phyloP scores from a whole-genome alignment of 2,329 filamentous ascomycete genomes.

The Aspergillus pseudoglaucus region DNA sequence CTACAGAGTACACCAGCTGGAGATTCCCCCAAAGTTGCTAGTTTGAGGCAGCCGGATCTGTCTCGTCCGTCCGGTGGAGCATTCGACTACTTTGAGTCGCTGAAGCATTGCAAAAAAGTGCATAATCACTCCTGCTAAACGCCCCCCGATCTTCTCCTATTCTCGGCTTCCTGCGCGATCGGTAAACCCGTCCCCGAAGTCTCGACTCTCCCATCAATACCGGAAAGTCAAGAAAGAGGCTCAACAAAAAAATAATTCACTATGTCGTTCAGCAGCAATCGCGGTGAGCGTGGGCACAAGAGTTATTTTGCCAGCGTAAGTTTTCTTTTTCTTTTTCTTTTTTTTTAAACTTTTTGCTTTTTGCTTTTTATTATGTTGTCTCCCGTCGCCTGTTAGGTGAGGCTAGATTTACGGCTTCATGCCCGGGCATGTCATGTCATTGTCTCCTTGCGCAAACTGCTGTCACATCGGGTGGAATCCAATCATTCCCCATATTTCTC shows the following conservation, averaged over 20 bases:
- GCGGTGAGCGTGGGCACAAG: constrained; percentile 27
- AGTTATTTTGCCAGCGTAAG: constrained; percentile 33
- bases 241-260: constrained; percentile 2
- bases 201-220: background rate
- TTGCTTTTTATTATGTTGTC: constrained; percentile 1
- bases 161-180: constrained; percentile 7
- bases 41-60: constrained; percentile 15
- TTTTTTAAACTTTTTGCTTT: constrained; percentile 1
- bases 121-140: too few species aligned
- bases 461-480: background rate
- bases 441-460: too few species aligned
- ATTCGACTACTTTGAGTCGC: background rate
- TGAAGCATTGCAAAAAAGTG: background rate
- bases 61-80: constrained; percentile 5
- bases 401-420: too few species aligned
- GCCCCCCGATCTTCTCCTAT: constrained; percentile 1
- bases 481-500: background rate
- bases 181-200: constrained; percentile 6
- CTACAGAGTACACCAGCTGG: background rate
- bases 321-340: constrained; percentile 9
- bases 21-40: constrained; percentile 2
- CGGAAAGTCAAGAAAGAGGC: background rate
- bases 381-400: too few species aligned
- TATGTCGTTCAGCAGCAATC: constrained; percentile 23
- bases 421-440: too few species aligned